Conservation (phyloP, 805 yeast genomes). For the Grigorovia humatica region DNA sequence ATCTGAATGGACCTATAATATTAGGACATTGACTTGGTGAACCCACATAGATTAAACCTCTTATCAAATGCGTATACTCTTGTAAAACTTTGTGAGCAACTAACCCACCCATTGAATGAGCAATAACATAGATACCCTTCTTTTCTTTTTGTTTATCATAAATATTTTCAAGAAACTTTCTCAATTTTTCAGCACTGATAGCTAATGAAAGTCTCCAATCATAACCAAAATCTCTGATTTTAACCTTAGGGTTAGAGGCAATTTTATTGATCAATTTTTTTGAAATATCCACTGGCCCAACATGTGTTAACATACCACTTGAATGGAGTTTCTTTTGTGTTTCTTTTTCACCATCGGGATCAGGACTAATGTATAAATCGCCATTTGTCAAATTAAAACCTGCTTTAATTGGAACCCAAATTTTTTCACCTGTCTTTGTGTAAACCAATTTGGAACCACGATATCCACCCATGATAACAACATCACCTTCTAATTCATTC, state of each 20-base stretch:
- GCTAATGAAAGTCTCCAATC: conserved; percentile 83
- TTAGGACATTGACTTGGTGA: conserved; percentile 77
- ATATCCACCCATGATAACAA: conserved; percentile 78
- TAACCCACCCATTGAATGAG: conserved; percentile 93
- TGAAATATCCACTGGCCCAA: conserved; percentile 82
- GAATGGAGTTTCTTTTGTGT: conserved; percentile 49
- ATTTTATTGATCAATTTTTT: conserved; percentile 48
- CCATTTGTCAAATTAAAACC: conserved; percentile 67
- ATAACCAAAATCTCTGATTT: conserved; percentile 71
- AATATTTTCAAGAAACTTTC: conserved; percentile 34
- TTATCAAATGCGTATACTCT: conserved; percentile 51
- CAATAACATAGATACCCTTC: conserved; percentile 59
- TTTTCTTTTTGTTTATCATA: conserved; percentile 27
- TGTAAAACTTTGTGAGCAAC: conserved; percentile 74
- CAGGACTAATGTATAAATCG: conserved; percentile 64
- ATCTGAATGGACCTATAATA: conserved; percentile 74
- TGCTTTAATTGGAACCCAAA: conserved; percentile 84
- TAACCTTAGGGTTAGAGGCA: conserved; percentile 44
- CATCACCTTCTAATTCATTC: conserved; percentile 62
- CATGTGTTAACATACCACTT: conserved; percentile 66
- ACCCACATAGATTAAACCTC: conserved; percentile 76
- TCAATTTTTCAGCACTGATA: conserved; percentile 41
- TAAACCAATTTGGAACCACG: conserved; percentile 75
- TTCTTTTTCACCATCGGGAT: conserved; percentile 52
- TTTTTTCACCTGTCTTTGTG: conserved; percentile 46